Base-by-base conservation (phyloP, 495 filamentous ascomycete genomes). In the Jackrogersella minutella region DNA sequence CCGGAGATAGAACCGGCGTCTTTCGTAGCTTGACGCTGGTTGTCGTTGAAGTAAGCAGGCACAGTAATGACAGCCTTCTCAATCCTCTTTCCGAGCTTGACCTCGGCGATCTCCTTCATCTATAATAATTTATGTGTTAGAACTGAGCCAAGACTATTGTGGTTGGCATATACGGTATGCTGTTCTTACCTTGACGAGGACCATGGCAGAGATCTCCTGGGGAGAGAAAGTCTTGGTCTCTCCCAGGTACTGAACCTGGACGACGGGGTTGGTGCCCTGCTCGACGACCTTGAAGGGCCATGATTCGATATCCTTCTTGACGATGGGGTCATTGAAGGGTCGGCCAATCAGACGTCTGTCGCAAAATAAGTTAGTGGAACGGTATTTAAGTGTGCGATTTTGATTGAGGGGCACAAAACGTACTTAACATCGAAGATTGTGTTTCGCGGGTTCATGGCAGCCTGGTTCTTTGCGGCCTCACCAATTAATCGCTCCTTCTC, bases 41-140 rank as follows among this genome's bases (percentile, higher is more conserved):
- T 96, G 87, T 97, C 95, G 85, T 97, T 99, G 91, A 99, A 99
- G 86, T 99, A 99, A 75, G 94, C 95, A 19, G 95, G 94, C 63
- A 99, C 94, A 67, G 94, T 99, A 78, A 99, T 90, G 75, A 99
- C 94, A 53, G 94, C 95, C 83, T 97, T 97, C 86, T 96, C 93
- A 79, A 99, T 91, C 74, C 92, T 96, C 80, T 91, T 92, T 76
- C 94, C 95, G 67, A 99, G 88, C 84, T 97, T 97, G 70, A 88
- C 84, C 85, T 99, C 94, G 72, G 95, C 94, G 73, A 94, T 93
- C 84, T 99, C 95, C 84, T 95, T 91, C 95, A 97, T 97, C 91
- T 88, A 14, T 31, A 74, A 34, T 13, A 21, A 73, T 34, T 31
- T n/a, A 41, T 36, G 33, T 44, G 58, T 74, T 55, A 74, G 72